Conservation (phyloP, 306 rosid species). For the barrel medic (Medicago truncatula) region DNA sequence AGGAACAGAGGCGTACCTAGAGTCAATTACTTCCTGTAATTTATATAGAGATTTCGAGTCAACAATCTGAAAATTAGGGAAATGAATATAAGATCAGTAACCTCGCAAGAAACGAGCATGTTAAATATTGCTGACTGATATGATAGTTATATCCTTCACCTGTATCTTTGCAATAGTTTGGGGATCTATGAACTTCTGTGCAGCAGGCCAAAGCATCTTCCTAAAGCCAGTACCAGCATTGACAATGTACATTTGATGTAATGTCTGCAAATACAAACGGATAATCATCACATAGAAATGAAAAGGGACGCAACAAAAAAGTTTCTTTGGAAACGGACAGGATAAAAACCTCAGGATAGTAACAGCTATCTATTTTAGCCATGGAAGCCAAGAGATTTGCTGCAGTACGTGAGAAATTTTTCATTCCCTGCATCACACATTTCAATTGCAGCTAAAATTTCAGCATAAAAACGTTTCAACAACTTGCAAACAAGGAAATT, state of each 20-base stretch:
- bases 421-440: conserved; percentile 76
- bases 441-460: conserved; percentile 36
- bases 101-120: conserved; percentile 21
- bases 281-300: conserved; percentile 19
- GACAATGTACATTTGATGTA: conserved; percentile 88
- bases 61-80: conserved; percentile 68
- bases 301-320: conserved; percentile 25
- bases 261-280: conserved; percentile 60
- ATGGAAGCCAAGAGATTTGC: conserved; percentile 79
- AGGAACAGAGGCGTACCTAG: conserved; percentile 56
- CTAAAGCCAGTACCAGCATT: conserved; percentile 97
- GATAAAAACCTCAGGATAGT: conserved; percentile 89
- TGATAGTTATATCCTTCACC: conserved; percentile 51
- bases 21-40: conserved; percentile 81
- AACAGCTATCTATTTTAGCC: conserved; percentile 79
- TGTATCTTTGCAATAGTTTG: conserved; percentile 89
- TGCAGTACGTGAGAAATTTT: conserved; percentile 84
- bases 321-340: conserved; percentile 27
- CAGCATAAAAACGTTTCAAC: conserved; percentile 20
- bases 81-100: conserved; percentile 36
- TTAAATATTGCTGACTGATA: conserved; percentile 30
- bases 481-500: conserved; percentile 24
- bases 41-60: conserved; percentile 69
- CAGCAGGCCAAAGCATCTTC: conserved; percentile 98
- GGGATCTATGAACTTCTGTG: conserved; percentile 82